These are phyloP conservation scores for Fusarium paranaense DNA, from an alignment of 2,329 filamentous ascomycete genomes.

Conservation along the genomic window DNA sequence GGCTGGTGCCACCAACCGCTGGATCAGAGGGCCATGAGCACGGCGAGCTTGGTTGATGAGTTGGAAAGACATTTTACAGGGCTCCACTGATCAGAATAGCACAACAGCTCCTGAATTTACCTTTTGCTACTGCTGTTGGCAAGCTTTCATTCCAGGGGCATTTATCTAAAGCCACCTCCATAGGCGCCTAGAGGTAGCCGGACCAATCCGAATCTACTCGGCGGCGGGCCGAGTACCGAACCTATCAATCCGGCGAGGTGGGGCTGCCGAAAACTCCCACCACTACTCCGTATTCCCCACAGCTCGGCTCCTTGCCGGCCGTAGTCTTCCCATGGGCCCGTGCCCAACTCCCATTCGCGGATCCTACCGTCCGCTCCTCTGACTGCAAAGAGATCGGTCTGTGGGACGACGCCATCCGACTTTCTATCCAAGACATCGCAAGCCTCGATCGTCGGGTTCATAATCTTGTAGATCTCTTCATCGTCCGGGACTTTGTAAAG, in stretches of 20 bases:
- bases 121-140: background rate
- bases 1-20: background rate
- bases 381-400: background rate
- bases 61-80: background rate
- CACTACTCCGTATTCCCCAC: background rate
- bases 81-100: background rate
- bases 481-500: too few species aligned
- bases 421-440: conserved; percentile 12
- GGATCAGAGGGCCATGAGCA: background rate
- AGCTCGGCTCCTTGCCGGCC: background rate
- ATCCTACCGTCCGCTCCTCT: conserved; percentile 34
- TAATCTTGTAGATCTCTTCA: conserved; percentile 47
- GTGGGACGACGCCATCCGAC: background rate
- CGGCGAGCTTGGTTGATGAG: background rate
- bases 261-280: background rate
- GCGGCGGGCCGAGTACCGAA: background rate
- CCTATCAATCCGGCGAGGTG: too few species aligned
- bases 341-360: too few species aligned
- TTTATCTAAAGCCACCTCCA: background rate
- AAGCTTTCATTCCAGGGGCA: background rate
- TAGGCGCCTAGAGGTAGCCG: background rate
- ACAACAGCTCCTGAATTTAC: background rate
- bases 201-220: background rate
- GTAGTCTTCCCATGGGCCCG: background rate
- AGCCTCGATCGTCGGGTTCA: conserved; percentile 55